phyloP scores from a whole-genome alignment of 805 yeast species.

The Clavispora asparagi region DNA sequence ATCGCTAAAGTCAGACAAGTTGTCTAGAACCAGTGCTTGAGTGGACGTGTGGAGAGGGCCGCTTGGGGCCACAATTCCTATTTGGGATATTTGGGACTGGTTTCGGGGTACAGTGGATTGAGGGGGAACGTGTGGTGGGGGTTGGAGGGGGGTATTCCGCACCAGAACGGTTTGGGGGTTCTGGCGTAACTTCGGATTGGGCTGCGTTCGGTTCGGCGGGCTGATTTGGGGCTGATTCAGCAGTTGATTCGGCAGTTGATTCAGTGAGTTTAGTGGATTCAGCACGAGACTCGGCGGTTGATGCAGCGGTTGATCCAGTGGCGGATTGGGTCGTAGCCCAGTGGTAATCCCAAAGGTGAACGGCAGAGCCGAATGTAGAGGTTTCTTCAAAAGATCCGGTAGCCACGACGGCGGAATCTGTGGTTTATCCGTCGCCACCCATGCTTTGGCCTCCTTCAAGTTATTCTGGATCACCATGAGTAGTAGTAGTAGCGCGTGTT shows the following conservation, averaged over 20 bases:
- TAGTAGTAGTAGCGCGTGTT: background rate
- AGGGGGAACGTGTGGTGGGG: too few relatives aligned
- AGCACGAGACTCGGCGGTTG: too few relatives aligned
- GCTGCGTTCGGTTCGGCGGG: too few relatives aligned
- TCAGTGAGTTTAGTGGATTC: background rate
- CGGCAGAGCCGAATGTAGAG: background rate
- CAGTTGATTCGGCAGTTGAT: background rate
- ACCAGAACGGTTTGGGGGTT: too few relatives aligned
- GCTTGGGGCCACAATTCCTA: background rate
- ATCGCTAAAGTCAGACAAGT: slow-evolving; percentile 2
- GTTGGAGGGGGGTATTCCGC: too few relatives aligned
- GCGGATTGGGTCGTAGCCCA: background rate
- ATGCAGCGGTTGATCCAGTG: background rate
- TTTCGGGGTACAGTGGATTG: background rate
- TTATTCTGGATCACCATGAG: slow-evolving; percentile 16
- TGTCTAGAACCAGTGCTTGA: background rate
- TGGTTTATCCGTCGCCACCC: slow-evolving; percentile 12
- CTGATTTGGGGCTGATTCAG: background rate
- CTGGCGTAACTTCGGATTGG: too few relatives aligned
- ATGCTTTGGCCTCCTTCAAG: slow-evolving; percentile 10
- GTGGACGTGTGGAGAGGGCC: background rate
- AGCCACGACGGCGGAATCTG: slow-evolving; percentile 9
- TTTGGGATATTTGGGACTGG: background rate
- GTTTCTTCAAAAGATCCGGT: slow-evolving; percentile 1
- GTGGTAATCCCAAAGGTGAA: background rate